Percentiles rank a stretch among this genome's conserved stretches.
Conservation (phyloP, 2,329 filamentous ascomycete genomes). For the Calonectria pteridis region DNA sequence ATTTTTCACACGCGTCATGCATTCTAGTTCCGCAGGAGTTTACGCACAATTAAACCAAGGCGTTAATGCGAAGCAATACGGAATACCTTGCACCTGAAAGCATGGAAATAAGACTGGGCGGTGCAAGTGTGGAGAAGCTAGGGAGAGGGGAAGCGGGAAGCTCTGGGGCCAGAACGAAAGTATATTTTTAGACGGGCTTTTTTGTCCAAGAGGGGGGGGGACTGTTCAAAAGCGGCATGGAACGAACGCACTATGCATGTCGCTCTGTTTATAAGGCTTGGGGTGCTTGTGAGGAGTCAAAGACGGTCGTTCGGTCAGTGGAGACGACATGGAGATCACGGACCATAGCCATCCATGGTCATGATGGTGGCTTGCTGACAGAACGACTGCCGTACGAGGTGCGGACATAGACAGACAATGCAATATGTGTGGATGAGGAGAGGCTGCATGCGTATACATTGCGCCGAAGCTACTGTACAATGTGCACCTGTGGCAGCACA, state of each 20-base stretch:
- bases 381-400: neutral
- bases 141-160: neutral
- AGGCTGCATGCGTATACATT: neutral
- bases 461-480: neutral
- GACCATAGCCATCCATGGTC: neutral
- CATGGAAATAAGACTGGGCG: neutral
- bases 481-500: neutral
- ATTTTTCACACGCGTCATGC: too few relatives aligned
- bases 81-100: neutral
- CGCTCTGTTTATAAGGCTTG: neutral
- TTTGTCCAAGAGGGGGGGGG: neutral
- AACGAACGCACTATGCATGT: neutral
- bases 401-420: neutral
- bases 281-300: neutral
- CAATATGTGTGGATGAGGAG: neutral
- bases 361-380: neutral
- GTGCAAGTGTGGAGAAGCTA: neutral
- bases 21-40: neutral
- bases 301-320: neutral
- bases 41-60: neutral
- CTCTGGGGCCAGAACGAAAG: neutral
- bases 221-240: neutral
- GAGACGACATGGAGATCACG: neutral
- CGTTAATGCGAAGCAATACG: neutral
- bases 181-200: neutral